phyloP scores from a whole-genome alignment of 768 basidiomycete species.

The Cystofilobasidium ferigula region DNA sequence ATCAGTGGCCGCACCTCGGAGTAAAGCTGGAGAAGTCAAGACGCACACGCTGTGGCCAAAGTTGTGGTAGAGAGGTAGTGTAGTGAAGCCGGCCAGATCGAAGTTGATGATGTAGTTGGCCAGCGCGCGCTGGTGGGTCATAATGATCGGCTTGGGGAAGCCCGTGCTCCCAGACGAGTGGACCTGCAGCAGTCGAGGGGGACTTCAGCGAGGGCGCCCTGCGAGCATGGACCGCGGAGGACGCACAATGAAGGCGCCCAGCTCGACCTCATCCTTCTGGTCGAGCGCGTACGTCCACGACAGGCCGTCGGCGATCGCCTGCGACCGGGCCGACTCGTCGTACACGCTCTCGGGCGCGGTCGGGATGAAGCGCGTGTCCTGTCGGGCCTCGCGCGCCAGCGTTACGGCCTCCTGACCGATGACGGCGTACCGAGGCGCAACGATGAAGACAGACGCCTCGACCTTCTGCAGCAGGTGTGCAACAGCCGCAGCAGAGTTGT shows the following conservation, averaged over 20 bases:
- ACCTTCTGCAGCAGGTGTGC: constrained; percentile 44
- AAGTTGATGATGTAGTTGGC: constrained; percentile 40
- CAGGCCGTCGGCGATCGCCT: constrained; percentile 6
- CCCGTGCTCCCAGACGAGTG: constrained; percentile 47
- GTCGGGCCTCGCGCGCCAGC: constrained; percentile 29
- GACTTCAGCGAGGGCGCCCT: neutral
- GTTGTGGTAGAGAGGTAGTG: constrained; percentile 38
- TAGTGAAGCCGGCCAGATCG: constrained; percentile 40
- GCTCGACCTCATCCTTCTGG: constrained; percentile 37
- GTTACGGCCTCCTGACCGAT: constrained; percentile 38
- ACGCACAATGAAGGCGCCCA: constrained; percentile 38
- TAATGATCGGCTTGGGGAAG: constrained; percentile 37
- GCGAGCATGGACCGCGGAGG: neutral
- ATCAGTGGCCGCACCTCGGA: too few relatives aligned
- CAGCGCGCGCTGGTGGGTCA: constrained; percentile 40
- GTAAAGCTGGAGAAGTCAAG: too few relatives aligned
- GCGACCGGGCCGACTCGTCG: neutral
- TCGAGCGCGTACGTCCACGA: constrained; percentile 29
- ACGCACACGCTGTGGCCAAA: constrained; percentile 34
- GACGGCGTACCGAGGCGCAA: constrained; percentile 38
- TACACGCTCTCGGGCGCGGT: constrained; percentile 14
- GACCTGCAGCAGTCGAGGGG: constrained; percentile 27
- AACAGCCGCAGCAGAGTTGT: constrained; percentile 45
- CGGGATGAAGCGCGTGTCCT: constrained; percentile 4
- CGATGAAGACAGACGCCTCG: constrained; percentile 41